Base-by-base conservation (phyloP, 768 basidiomycete genomes). In the Suillus bovinus region DNA sequence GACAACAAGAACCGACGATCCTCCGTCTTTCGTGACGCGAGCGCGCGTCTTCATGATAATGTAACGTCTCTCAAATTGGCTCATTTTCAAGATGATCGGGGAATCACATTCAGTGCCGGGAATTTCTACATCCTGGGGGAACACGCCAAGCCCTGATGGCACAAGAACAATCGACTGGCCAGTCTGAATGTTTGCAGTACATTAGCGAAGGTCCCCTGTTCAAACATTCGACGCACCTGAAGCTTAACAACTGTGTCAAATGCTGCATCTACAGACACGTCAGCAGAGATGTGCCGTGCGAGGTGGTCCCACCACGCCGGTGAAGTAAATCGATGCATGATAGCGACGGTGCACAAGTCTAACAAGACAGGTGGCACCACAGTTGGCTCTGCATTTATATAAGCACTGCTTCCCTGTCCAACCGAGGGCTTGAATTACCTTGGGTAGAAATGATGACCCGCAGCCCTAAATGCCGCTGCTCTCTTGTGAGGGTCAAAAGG, bases 381-480 rank as follows among this genome's bases (percentile, higher is more conserved):
- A 0, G 86, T 88, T 2, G 87, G 87, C 62, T 88, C 85, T 87
- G 66, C 5, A 47, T 29, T 31, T 44, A 50, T 36, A 62, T 22
- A 29, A 29, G 49, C 16, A 63, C 24, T n/a, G 14, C 49, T 38
- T 6, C 61, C 31, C 24, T 24, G 13, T 38, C 24, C 20, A 11
- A 54, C 16, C 27, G 5, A 20, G 27, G 11, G 6, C 9, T 16
- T 49, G 44, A 53, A 70, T 59, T 61, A 83, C 84, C 87, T 78
- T 88, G 87, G 0, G 86, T 88, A 69, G 84, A 84, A 58, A 89
- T 84, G 22, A 89, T 78, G 20, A 89, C 82, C 11, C 87, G 77
- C 82, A 86, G 86, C 0, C 80, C 84, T 16, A 85, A 70, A 69
- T 89, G 87, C 7, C 87, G 81, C 69, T 87, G 86, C 68, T 87